These are phyloP conservation scores for Didymella keratinophila DNA, from an alignment of 2,329 filamentous ascomycete species.

Conservation along the genomic window DNA sequence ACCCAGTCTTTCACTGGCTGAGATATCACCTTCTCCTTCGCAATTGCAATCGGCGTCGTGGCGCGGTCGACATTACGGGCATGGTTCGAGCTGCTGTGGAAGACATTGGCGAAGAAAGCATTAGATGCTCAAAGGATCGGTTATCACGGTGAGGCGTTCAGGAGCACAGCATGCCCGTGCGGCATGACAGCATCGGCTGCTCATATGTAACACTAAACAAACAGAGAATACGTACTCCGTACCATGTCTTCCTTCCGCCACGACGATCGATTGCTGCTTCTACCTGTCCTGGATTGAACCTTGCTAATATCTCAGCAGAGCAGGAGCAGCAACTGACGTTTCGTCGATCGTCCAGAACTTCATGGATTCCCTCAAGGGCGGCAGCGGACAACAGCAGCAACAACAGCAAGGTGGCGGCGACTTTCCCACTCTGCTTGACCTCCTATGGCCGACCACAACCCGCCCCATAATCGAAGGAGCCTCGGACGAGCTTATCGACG, in stretches of 20 bases:
- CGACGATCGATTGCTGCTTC: conserved; percentile 35
- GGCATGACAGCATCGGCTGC: conserved; percentile 35
- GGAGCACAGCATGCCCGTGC: conserved; percentile 34
- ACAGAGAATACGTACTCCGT: conserved; percentile 40
- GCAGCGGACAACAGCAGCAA: conserved; percentile 43
- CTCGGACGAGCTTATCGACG: conserved; percentile 71
- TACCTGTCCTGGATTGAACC: conserved; percentile 11
- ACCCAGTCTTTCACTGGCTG: conserved; percentile 42
- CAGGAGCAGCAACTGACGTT: conserved; percentile 70
- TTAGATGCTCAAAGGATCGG: conserved; percentile 25
- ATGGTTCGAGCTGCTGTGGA: conserved; percentile 29
- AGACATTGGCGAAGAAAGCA: conserved; percentile 29
- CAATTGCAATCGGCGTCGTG: conserved; percentile 42
- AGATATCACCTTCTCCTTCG: conserved; percentile 11
- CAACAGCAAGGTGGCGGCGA: conserved; percentile 58
- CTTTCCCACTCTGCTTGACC: conserved; percentile 85
- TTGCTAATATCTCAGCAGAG: conserved; percentile 40
- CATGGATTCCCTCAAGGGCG: conserved; percentile 77
- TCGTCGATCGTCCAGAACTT: conserved; percentile 86
- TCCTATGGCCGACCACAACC: conserved; percentile 80
- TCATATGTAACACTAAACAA: conserved; percentile 48
- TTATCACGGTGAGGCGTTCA: conserved; percentile 45
- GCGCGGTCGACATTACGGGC: conserved; percentile 43
- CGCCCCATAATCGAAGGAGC: conserved; percentile 77
- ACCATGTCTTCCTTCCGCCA: conserved; percentile 37